phyloP scores from a whole-genome alignment of 148 eudicot species.

The Camellia granthamiana region DNA sequence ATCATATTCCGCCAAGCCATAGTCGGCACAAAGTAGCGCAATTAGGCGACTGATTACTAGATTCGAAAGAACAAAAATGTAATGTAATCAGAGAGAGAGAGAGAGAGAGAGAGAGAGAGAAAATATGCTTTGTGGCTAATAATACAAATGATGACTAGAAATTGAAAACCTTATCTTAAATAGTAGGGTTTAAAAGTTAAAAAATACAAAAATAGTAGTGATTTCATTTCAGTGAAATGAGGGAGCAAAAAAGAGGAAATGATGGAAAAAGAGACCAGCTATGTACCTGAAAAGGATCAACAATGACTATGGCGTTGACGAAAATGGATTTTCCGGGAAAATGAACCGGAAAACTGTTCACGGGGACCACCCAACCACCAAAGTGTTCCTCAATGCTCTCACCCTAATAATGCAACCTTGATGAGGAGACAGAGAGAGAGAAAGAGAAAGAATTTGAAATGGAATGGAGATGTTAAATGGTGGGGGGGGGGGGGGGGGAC shows the following conservation, averaged over 20 bases:
- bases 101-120: neutral
- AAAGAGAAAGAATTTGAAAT: too few relatives aligned
- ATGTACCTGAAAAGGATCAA: neutral
- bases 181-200: neutral
- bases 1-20: slow-evolving; percentile 15
- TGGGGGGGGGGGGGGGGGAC: too few relatives aligned
- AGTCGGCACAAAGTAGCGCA: neutral
- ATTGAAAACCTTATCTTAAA: slow-evolving; percentile 5
- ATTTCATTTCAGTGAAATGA: neutral
- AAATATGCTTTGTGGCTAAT: neutral
- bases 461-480: too few relatives aligned
- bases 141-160: neutral
- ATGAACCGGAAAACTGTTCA: neutral
- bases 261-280: neutral
- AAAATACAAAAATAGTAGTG: neutral
- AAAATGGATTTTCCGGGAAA: neutral
- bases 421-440: too few relatives aligned
- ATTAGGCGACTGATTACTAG: neutral
- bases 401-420: neutral
- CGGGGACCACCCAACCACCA: neutral
- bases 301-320: neutral
- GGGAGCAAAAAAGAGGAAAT: too few relatives aligned
- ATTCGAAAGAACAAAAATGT: neutral
- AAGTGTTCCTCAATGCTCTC: neutral
- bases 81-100: too few relatives aligned